Base-by-base conservation (phyloP, 75 land plant species). In the Pinus taeda region DNA sequence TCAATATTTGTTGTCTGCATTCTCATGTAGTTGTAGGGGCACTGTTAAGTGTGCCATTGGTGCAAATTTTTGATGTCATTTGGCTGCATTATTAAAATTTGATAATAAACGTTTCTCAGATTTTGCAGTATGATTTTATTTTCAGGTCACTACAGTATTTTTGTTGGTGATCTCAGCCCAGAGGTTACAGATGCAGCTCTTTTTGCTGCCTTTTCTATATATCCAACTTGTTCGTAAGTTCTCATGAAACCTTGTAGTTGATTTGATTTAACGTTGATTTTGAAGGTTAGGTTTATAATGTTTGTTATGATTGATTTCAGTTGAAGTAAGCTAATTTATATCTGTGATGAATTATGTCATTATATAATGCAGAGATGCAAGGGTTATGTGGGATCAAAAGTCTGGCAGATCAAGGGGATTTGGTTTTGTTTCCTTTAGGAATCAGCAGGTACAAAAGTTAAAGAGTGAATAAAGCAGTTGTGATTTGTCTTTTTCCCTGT, bases 321-420 rank as follows among this genome's bases (percentile, higher is more conserved):
- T 45, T 45, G 8, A 9, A 2, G 12, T 49, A 9, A 49, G 12
- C 55, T 49, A 49, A 49, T 49, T 49, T 49, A 49, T 49, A 49
- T 49, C 55, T 9, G 55, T 9, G 55, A 49, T 49, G 12, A 45
- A 49, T 49, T 49, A 0, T 0, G 8, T 49, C 12, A 9, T 49
- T 76, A 2, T 66, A 30, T 59, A 0, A 36, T 81, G 58, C 83
- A 96, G 99, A 45, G 99, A 95, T 93, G 99, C 99, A 69, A 92
- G 98, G 77, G 99, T 97, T 33, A 97, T 97, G 99, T 97, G 98
- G 99, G 99, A 97, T 86, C 99, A 97, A 73, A 94, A 97, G 62
- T 91, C 99, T 79, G 98, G 98, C 49, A 93, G 99, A 33, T 97
- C 99, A 74, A 85, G 99, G 71, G 99, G 99, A 8, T 97, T 91